Conservation (phyloP, 2,329 filamentous ascomycete species). For the Stachybotrys chlorohalonatus region DNA sequence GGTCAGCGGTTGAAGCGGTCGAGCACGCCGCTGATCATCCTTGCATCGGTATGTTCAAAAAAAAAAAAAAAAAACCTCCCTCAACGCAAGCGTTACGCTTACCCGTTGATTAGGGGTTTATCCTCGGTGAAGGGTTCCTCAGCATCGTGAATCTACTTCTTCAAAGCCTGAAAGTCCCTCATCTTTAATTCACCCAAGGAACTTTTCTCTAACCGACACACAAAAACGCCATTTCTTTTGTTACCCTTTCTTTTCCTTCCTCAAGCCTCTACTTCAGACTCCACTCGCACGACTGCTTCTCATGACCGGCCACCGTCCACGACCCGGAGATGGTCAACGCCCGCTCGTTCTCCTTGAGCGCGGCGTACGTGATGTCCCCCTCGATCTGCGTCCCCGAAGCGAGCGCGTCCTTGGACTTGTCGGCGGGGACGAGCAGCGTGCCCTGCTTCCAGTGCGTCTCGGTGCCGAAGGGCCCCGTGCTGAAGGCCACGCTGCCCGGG, state of each 20-base stretch:
- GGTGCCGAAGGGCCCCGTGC: constrained; percentile 68
- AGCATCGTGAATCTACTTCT: constrained; percentile 85
- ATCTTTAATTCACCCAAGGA: constrained; percentile 38
- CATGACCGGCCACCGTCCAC: constrained; percentile 43
- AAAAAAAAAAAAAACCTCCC: no score
- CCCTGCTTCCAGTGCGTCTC: constrained; percentile 90
- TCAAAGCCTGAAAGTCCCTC: constrained; percentile 67
- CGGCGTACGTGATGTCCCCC: constrained; percentile 63
- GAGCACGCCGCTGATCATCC: constrained; percentile 76
- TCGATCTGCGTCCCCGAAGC: constrained; percentile 49
- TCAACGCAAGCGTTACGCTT: not conserved
- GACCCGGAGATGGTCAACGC: constrained; percentile 55
- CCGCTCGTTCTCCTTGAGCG: constrained; percentile 60
- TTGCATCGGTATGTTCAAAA: constrained; percentile 56
- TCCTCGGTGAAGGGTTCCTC: constrained; percentile 83
- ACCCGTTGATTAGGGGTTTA: constrained; percentile 54
- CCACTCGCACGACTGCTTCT: constrained; percentile 40
- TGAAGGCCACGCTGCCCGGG: constrained; percentile 67
- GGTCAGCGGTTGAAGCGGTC: constrained; percentile 37
- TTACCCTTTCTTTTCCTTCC: not conserved
- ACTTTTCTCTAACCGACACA: not conserved
- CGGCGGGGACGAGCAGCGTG: constrained; percentile 59
- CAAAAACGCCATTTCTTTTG: not conserved
- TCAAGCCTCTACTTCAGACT: constrained; percentile 28
- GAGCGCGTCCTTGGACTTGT: constrained; percentile 34